A percentile compares a stretch with the other conserved stretches of the same genome.
phyloP scores from a whole-genome alignment of 208 protist species.

The Trypanosomatidae sp. region DNA sequence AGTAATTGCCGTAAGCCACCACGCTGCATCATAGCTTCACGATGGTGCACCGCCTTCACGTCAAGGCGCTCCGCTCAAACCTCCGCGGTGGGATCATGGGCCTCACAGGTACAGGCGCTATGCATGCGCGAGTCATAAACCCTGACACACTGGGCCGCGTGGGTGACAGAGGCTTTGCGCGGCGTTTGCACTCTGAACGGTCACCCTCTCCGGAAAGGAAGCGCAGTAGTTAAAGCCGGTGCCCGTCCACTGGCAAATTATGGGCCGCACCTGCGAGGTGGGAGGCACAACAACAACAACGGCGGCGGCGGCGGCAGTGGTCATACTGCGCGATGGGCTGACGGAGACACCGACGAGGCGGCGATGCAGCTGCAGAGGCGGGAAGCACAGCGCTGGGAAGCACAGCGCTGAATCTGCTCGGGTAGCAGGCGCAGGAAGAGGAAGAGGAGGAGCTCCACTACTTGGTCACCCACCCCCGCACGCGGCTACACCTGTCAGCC shows the following conservation, averaged over 20 bases:
- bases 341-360: constrained; percentile 9
- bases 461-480: constrained; percentile 18
- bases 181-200: neutral
- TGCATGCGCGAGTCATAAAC: constrained; percentile 3
- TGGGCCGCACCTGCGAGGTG: too few species aligned
- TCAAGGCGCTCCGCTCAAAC: constrained; percentile 32
- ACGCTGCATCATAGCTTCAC: constrained; percentile 38
- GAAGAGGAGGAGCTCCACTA: constrained; percentile 14
- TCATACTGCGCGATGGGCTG: neutral
- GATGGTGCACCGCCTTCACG: constrained; percentile 30
- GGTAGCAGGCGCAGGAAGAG: constrained; percentile 26
- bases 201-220: neutral
- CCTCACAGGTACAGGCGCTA: constrained; percentile 25
- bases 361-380: constrained; percentile 7
- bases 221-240: too few species aligned
- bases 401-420: constrained; percentile 20
- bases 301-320: neutral
- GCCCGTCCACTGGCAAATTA: too few species aligned
- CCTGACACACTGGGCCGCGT: constrained; percentile 11
- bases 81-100: constrained; percentile 30
- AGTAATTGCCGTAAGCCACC: constrained; percentile 27
- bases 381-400: constrained; percentile 10
- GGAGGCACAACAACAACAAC: neutral
- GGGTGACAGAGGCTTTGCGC: constrained; percentile 7
- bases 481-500: constrained; percentile 20